A percentile compares a stretch with the other conserved stretches of the same genome.
Conservation (phyloP, 371 early-diverging fungal genomes). For the Mucor indicus region DNA sequence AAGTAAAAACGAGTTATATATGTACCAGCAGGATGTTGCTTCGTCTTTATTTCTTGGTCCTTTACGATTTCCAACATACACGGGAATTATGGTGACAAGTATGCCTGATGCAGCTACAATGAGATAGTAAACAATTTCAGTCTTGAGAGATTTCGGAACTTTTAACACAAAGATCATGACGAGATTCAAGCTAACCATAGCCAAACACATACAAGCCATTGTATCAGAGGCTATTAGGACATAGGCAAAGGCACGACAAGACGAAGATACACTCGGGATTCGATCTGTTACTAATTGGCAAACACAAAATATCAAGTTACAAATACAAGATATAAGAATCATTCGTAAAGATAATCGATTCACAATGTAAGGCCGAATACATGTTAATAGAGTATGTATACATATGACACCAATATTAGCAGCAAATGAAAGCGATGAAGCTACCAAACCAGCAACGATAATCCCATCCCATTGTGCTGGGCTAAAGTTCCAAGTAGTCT, state of each 20-base stretch:
- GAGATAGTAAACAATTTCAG: constrained; percentile 31
- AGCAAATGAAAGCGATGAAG: constrained; percentile 14
- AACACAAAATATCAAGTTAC: constrained; percentile 19
- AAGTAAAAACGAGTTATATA: neutral
- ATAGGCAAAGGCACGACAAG: constrained; percentile 20
- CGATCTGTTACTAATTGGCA: constrained; percentile 10
- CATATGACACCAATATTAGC: constrained; percentile 12
- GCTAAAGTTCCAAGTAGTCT: constrained; percentile 2
- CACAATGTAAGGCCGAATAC: constrained; percentile 20
- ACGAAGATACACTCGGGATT: neutral
- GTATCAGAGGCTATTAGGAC: constrained; percentile 22
- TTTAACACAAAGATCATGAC: constrained; percentile 31
- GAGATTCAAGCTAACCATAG: constrained; percentile 36
- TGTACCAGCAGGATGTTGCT: constrained; percentile 20
- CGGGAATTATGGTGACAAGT: constrained; percentile 14
- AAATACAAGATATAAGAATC: constrained; percentile 23
- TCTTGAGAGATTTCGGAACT: constrained; percentile 13
- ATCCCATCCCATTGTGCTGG: constrained; percentile 3
- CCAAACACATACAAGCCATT: constrained; percentile 28
- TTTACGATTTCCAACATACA: neutral
- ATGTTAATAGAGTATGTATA: constrained; percentile 16
- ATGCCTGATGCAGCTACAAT: constrained; percentile 10
- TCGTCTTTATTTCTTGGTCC: neutral
- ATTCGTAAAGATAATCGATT: constrained; percentile 35
- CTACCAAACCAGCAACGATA: neutral